Evolutionary conservation across 2,329 filamentous ascomycete genomes (phyloP), one percentile per base, ranked within the genome.

Genomic region (Penicillium sp.): DNA sequence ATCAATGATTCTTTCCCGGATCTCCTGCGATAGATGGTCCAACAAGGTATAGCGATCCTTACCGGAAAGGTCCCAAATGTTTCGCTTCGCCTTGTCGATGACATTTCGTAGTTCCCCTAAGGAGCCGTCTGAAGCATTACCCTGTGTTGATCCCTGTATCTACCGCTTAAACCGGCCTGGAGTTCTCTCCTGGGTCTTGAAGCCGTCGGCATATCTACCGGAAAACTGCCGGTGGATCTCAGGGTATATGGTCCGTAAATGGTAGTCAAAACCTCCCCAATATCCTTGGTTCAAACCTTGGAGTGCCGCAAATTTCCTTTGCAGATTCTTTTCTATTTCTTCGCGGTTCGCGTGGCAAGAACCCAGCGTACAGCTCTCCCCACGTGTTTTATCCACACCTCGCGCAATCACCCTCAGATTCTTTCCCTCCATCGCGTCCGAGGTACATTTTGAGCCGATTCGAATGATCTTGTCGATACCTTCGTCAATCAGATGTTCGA

Each of bases 361-460:
- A 5, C 30, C 30, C 5, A 53, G 30, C 1, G 51, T 53, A 21
- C 41, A 38, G 9, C n/a, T 23, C 19, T 53, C 51, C 8, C 30
- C n/a, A 2, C 31, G 3, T 11, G 51, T 53, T 53, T 74, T 80
- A 64, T 83, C 80, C 0, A 70, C 61, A 30, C 72, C 79, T 49
- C 50, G 54, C 9, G 63, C 50, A 29, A 72, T 49, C 3, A 66
- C 55, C 0, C 80, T 75, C 5, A 90, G 78, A 56, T 85, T 88
- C 17, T 83, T 70, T 0, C 69, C 67, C 11, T 82, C 69, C 0
- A 90, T 72, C 2, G 74, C 67, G 30, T 84, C 79, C 0, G 85
- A 86, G 61, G 87, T 85, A 1, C 83, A 86, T 17, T 81, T 80
- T 1, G 80, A 82, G 0, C 89, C 88, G 4, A 91, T 84, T 0